Conservation (phyloP, 345 rosid genomes). For the Streptanthus diversifolius region DNA sequence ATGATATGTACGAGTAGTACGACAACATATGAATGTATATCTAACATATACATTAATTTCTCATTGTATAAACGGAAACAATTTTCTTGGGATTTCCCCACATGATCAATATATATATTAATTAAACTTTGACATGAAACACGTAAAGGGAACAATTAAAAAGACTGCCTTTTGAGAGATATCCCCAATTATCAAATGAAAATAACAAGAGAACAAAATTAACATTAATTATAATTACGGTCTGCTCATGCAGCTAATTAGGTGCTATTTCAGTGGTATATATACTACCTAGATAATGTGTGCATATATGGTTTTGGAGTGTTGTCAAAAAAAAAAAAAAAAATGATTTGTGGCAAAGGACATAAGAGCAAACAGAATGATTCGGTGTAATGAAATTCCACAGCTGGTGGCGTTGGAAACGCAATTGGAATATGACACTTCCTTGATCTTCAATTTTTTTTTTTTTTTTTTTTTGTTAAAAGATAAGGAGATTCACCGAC, state of each 20-base stretch:
- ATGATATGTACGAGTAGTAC: constrained; percentile 3
- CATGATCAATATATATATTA: neutral
- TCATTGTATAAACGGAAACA: neutral
- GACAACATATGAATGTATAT: neutral
- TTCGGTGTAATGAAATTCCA: constrained; percentile 24
- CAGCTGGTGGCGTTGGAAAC: constrained; percentile 28
- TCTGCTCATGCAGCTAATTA: neutral
- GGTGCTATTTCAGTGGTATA: neutral
- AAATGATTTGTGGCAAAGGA: constrained; percentile 18
- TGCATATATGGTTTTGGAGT: neutral
- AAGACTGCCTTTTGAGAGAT: neutral
- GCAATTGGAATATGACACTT: constrained; percentile 28
- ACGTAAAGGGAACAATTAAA: neutral
- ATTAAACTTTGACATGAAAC: neutral
- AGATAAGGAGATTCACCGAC: constrained; percentile 29
- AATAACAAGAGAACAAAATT: neutral
- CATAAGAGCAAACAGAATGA: constrained; percentile 32
- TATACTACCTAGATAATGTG: neutral
- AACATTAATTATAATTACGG: neutral
- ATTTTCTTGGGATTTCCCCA: neutral
- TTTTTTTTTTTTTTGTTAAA: neutral
- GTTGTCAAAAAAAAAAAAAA: too few species aligned
- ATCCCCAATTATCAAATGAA: neutral
- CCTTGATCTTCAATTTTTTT: neutral
- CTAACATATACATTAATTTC: neutral